A percentile compares a stretch with the other conserved stretches of the same genome.
These are phyloP conservation scores for Boeremia exigua DNA, from an alignment of 2,329 filamentous ascomycete genomes.

Conservation along the genomic window DNA sequence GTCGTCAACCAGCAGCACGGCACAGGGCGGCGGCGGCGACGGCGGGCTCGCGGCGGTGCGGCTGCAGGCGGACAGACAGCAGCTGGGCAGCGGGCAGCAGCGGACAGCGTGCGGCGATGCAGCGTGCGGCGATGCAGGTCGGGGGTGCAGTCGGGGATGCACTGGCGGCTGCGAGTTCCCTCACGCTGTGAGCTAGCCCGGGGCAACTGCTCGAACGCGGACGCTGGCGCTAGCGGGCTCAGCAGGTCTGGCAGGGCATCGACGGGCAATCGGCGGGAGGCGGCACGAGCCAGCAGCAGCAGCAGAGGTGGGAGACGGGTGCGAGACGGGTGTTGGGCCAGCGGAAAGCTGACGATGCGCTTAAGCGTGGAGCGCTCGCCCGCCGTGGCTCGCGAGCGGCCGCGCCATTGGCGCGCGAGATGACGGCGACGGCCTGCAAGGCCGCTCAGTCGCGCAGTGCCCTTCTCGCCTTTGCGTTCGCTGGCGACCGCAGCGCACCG, in stretches of 20 bases:
- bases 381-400: background rate
- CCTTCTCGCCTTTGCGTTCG: background rate
- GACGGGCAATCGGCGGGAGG: constrained; percentile 8
- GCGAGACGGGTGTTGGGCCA: constrained; percentile 1
- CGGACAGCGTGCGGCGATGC: background rate
- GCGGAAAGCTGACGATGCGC: constrained; percentile 7
- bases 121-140: background rate
- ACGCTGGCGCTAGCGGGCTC: background rate
- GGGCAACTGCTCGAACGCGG: no score
- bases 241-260: constrained; percentile 4
- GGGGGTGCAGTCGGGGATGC: constrained; percentile 1
- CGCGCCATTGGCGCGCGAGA: constrained; percentile 9
- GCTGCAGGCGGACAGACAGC: background rate
- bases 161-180: constrained; percentile 10
- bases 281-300: constrained; percentile 11
- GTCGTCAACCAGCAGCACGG: constrained; percentile 8
- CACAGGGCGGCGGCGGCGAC: no score
- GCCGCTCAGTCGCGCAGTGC: no score
- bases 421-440: background rate
- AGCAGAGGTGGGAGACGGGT: background rate
- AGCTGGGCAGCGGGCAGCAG: background rate
- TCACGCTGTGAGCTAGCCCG: constrained; percentile 2
- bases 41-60: no score
- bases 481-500: no score
- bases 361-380: background rate